These are phyloP conservation scores for Mucor saturninus DNA, from an alignment of 371 early-diverging fungal genomes.

Conservation along the genomic window DNA sequence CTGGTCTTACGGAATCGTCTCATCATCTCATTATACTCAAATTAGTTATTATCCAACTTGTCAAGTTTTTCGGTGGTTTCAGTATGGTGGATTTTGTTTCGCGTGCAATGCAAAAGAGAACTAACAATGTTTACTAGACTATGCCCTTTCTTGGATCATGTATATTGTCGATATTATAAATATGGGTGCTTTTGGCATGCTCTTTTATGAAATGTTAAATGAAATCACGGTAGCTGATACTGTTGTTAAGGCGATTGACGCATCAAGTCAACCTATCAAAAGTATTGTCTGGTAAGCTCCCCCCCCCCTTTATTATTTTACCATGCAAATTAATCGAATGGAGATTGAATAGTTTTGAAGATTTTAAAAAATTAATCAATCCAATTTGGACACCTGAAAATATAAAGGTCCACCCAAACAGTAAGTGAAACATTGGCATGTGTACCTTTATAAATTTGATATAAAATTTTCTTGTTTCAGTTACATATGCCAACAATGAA, in stretches of 20 bases:
- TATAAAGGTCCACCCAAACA: conserved; percentile 52
- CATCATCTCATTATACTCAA: conserved; percentile 31
- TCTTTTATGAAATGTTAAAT: conserved; percentile 33
- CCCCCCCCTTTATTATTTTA: too few relatives aligned
- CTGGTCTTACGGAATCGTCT: conserved; percentile 26
- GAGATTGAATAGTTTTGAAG: neutral
- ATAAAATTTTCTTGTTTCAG: conserved; percentile 26
- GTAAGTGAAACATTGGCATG: conserved; percentile 35
- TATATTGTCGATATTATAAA: conserved; percentile 31
- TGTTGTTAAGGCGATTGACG: conserved; percentile 11
- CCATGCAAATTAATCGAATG: neutral
- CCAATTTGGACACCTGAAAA: conserved; percentile 50
- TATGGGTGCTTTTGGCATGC: conserved; percentile 19
- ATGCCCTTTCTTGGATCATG: conserved; percentile 19
- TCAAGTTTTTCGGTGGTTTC: conserved; percentile 34
- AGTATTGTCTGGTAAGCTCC: conserved; percentile 22
- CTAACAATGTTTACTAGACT: conserved; percentile 20
- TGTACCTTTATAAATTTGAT: too few relatives aligned
- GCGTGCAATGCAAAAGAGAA: neutral
- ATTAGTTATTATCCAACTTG: conserved; percentile 18
- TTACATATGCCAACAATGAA: conserved; percentile 61
- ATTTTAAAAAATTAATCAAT: conserved; percentile 38
- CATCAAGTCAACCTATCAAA: conserved; percentile 7
- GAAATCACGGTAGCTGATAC: conserved; percentile 25
- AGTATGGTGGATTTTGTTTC: conserved; percentile 22